Evolutionary conservation across 2,329 filamentous ascomycete species (phyloP), one percentile per base, ranked within the genome.

Genomic region (Colletotrichum tabaci): DNA sequence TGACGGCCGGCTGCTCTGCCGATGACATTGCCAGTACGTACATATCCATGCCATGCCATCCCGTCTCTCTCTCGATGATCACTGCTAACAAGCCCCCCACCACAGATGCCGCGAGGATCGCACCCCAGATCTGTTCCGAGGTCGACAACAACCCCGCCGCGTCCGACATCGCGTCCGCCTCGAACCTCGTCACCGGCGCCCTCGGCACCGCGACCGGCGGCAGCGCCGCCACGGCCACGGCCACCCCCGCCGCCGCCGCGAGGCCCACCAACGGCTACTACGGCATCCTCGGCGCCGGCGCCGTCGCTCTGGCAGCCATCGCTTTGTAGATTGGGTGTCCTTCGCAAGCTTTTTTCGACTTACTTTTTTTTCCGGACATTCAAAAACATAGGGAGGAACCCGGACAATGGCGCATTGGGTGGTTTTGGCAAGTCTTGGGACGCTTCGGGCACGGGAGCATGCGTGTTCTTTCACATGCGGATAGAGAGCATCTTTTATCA

Each of bases 91-190:
- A 15, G 30, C 7, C 26, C 26, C 30, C 5, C 3, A 6, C 7
- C 1, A 57, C 38, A 74, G 73, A 21, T 3, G 71, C 73, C n/a
- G 73, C 52, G 21, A 57, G 50, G 38, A 26, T 74, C 26, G 73
- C 73, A 30, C 73, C 73, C 46, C 47, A 61, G 30, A 73, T 74
- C n/a, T 74, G 73, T 49, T 16, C 47, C 16, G 35, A 60, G 26
- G 66, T 73, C 55, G 12, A 58, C 21, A 67, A 57, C 66, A 71
- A 67, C 56, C 71, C 73, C 2, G 44, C 38, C 61, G 35, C 71
- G 18, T 53, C 53, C 49, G 73, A 69, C 46, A 30, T 74, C 47
- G 73, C 70, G 2, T 73, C 73, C 46, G 73, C 73, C 0, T 74
- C 73, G n/a, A 60, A 55, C 46, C 61, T 74, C 18, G 60, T 74